Percentiles rank a stretch among this genome's conserved stretches.
phyloP scores from a whole-genome alignment of 106 monocot genomes.

The Dactylorhiza incarnata region DNA sequence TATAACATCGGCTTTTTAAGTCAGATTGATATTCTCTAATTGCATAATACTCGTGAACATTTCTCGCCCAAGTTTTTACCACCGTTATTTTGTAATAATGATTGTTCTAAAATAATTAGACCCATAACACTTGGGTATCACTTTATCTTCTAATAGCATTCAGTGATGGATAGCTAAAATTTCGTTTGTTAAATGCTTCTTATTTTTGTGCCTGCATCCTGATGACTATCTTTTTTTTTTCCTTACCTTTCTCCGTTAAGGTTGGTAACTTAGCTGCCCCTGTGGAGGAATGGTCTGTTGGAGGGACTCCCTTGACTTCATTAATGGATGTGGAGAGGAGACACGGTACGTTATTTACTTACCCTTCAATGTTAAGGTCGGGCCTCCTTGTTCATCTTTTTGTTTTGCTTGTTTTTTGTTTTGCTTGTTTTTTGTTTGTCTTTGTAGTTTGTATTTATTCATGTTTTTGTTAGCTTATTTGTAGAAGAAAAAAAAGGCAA shows the following conservation, averaged over 20 bases:
- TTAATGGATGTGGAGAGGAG: constrained; percentile 98
- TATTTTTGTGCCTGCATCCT: neutral
- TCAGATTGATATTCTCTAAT: neutral
- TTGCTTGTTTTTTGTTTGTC: neutral
- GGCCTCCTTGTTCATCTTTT: too few species aligned
- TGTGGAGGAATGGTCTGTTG: constrained; percentile 94
- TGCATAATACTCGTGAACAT: neutral
- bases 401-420: too few species aligned
- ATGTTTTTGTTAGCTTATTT: neutral
- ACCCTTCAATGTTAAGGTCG: neutral
- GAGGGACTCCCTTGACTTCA: constrained; percentile 88
- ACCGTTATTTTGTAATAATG: too few species aligned
- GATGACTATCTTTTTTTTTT: neutral
- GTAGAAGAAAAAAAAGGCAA: neutral
- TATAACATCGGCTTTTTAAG: neutral
- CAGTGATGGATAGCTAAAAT: neutral
- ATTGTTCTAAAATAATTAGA: neutral
- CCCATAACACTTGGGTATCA: neutral
- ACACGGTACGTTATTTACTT: constrained; percentile 45
- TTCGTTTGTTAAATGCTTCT: too few species aligned
- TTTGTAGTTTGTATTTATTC: neutral
- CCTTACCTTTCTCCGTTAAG: constrained; percentile 17
- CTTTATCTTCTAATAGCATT: neutral
- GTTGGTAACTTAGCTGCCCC: constrained; percentile 89
- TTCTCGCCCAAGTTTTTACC: neutral